A percentile compares a stretch with the other conserved stretches of the same genome.
These are phyloP conservation scores for Suhomyces sp. DNA, from an alignment of 805 yeast genomes.

Conservation along the genomic window DNA sequence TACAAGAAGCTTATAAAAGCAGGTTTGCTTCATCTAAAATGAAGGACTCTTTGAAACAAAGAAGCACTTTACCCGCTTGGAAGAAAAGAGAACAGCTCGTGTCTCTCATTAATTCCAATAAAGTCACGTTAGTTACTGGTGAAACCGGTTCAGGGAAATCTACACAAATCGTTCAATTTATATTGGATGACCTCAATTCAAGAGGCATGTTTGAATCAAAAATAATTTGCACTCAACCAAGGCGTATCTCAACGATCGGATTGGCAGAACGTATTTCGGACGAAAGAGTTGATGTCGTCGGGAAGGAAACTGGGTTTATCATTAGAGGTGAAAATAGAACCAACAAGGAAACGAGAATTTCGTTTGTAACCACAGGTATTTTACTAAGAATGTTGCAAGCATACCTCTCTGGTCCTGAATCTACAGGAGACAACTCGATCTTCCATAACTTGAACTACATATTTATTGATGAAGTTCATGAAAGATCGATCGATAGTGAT, in stretches of 20 bases:
- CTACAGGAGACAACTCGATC: constrained; percentile 25
- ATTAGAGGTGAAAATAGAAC: constrained; percentile 88
- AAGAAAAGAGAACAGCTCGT: constrained; percentile 56
- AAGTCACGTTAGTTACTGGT: constrained; percentile 82
- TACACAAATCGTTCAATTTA: constrained; percentile 89
- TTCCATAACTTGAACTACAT: constrained; percentile 64
- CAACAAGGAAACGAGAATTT: constrained; percentile 59
- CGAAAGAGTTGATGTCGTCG: constrained; percentile 66
- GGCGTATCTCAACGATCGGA: constrained; percentile 94
- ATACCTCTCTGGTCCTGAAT: constrained; percentile 25
- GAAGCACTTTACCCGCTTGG: constrained; percentile 85
- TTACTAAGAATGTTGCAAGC: constrained; percentile 79
- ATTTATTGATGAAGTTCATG: constrained; percentile 95
- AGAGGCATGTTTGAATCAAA: constrained; percentile 51
- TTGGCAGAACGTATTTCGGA: constrained; percentile 89
- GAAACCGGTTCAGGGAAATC: constrained; percentile 98
- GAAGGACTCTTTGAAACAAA: constrained; percentile 33
- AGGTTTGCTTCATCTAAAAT: constrained; percentile 23
- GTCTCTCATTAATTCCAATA: constrained; percentile 52
- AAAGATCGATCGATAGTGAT: constrained; percentile 88
- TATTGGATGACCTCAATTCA: constrained; percentile 63
- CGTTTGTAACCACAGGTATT: constrained; percentile 92
- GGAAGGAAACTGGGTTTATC: constrained; percentile 81
- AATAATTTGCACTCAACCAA: constrained; percentile 89
- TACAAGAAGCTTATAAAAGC: constrained; percentile 1